Evolutionary conservation across 805 yeast genomes (phyloP).

Genomic region (Ogataea paraovalis): DNA sequence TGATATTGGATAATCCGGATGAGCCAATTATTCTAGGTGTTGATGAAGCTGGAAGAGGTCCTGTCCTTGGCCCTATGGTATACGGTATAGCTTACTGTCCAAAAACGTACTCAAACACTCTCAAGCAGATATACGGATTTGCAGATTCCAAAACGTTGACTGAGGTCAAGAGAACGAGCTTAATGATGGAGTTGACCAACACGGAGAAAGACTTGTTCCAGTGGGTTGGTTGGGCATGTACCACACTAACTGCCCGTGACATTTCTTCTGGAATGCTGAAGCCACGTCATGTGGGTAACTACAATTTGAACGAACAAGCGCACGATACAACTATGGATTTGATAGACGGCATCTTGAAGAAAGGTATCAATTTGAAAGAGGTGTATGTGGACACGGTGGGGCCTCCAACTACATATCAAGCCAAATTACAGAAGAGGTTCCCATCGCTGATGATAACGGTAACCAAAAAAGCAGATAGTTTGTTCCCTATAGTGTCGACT

Average conservation of each 20-base stretch:
- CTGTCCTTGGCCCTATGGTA: constrained; percentile 97
- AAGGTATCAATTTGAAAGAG: constrained; percentile 62
- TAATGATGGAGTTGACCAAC: constrained; percentile 50
- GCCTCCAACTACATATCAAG: constrained; percentile 82
- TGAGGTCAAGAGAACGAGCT: constrained; percentile 59
- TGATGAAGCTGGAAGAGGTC: constrained; percentile 99
- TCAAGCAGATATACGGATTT: constrained; percentile 63
- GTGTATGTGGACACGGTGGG: constrained; percentile 96
- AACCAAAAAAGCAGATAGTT: constrained; percentile 90
- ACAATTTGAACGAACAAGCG: constrained; percentile 91
- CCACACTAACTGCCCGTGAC: constrained; percentile 81
- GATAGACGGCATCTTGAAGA: constrained; percentile 58
- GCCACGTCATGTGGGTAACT: constrained; percentile 51
- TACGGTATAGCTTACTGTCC: constrained; percentile 83
- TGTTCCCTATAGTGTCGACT: constrained; percentile 87
- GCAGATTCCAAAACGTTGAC: constrained; percentile 90
- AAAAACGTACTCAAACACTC: constrained; percentile 42
- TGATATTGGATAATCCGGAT: constrained; percentile 13
- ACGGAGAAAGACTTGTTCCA: constrained; percentile 44
- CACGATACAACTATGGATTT: constrained; percentile 88
- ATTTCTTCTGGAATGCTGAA: constrained; percentile 86
- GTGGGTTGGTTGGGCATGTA: constrained; percentile 84
- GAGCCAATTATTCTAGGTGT: constrained; percentile 71
- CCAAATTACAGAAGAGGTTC: constrained; percentile 63
- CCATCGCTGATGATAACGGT: constrained; percentile 74